Evolutionary conservation across 768 basidiomycete species (phyloP).

Genomic region (Podaxis rugospora): DNA sequence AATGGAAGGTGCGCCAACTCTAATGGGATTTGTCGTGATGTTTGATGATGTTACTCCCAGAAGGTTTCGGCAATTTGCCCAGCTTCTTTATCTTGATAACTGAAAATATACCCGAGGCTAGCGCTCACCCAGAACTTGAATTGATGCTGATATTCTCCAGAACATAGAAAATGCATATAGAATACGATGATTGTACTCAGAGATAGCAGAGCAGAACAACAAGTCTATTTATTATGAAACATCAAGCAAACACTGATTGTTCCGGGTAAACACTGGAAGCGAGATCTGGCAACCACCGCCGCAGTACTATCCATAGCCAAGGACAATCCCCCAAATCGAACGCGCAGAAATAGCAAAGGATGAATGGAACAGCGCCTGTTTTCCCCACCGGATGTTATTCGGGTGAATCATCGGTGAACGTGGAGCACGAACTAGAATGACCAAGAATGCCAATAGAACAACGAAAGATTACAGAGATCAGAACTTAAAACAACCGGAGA

Average conservation of each 20-base stretch:
- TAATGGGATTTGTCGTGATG: background rate
- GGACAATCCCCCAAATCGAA: constrained; percentile 6
- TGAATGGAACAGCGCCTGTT: constrained; percentile 4
- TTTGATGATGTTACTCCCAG: constrained; percentile 7
- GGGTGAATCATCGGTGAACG: background rate
- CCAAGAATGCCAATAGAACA: constrained; percentile 10
- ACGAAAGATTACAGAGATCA: constrained; percentile 12
- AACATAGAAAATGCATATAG: background rate
- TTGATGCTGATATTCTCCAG: background rate
- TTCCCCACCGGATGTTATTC: constrained; percentile 3
- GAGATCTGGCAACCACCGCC: constrained; percentile 8
- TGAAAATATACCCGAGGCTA: background rate
- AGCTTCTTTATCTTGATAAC: background rate
- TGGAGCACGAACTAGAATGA: constrained; percentile 9
- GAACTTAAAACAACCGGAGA: constrained; percentile 9
- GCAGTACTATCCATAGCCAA: constrained; percentile 9
- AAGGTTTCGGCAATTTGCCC: constrained; percentile 5
- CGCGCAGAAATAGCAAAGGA: constrained; percentile 8
- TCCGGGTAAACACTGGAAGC: constrained; percentile 9
- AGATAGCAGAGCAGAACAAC: constrained; percentile 2
- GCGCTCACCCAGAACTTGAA: background rate
- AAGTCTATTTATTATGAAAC: constrained; percentile 9
- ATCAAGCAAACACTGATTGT: constrained; percentile 8
- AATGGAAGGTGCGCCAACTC: background rate
- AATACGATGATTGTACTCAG: background rate